Base-by-base conservation (phyloP, 225 moss, liverwort and hornwort genomes). In the Polytrichum formosum region DNA sequence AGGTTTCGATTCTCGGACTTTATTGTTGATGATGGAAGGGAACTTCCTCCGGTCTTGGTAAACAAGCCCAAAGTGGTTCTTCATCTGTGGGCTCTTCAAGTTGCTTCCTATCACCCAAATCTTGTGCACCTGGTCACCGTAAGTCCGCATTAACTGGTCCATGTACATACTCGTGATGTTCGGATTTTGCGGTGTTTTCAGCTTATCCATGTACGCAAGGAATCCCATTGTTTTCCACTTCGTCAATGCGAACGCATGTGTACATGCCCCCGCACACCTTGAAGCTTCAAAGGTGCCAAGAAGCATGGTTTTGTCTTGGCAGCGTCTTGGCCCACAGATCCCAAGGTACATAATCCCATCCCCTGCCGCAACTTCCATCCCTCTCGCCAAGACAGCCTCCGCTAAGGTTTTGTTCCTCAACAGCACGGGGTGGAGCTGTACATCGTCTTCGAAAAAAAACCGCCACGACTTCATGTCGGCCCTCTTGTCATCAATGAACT, bases 381-480 rank as follows among this genome's bases (percentile, higher is more conserved):
- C 87, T 62, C 27, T 56, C 13, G 58, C 72, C 55, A 87, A 53
- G 25, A 76, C 70, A 53, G 70, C 13, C 5, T 65, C 77, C 8
- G 87, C 81, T 13, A 77, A 13, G n/a, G 74, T 31, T 46, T 46
- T 46, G 46, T 46, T 16, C 61, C 60, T 28, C 3, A 13, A 72
- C 63, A 87, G 67, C 18, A 69, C 67, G 28, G 87, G 87, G 28
- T 87, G 83, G 17, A 84, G 79, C 26, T 78, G 74, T 13, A 84
- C 17, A 70, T 87, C 87, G 64, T 87, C 84, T 69, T 87, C 87
- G 56, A 87, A 87, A 67, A 84, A 87, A 65, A 87, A 87, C 13
- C 87, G 72, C 87, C 87, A 84, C 6, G 87, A 81, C 58, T 56
- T 35, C 0, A 30, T 55, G 19, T 72, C 65, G 58, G 75, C 87